Conservation (phyloP, 2,329 filamentous ascomycete genomes). For the Fonsecaea pedrosoi region DNA sequence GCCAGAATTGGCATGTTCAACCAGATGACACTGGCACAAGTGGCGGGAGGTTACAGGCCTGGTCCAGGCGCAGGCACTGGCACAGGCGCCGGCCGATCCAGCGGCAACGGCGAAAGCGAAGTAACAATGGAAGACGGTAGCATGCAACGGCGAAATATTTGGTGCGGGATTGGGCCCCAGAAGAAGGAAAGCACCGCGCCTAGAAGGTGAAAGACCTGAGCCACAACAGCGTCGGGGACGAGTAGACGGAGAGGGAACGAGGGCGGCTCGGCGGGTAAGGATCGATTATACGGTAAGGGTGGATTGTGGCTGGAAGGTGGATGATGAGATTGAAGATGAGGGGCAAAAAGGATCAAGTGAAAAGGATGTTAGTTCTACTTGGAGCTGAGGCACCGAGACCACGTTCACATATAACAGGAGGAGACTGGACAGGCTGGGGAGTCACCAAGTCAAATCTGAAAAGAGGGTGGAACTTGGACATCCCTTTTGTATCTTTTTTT, state of each 20-base stretch:
- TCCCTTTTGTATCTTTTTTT: constrained; percentile 18
- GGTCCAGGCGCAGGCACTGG: not conserved
- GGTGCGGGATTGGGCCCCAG: not conserved
- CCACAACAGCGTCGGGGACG: not conserved
- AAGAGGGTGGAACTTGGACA: not conserved
- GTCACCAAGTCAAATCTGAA: no score
- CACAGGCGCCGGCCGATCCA: constrained; percentile 10
- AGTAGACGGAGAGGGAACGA: not conserved
- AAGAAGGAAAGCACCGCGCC: constrained; percentile 8
- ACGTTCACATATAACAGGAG: constrained; percentile 15
- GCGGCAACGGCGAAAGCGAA: constrained; percentile 15
- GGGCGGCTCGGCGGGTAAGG: not conserved
- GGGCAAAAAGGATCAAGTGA: constrained; percentile 5
- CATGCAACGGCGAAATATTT: not conserved
- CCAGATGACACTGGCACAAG: constrained; percentile 10
- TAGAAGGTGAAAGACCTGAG: not conserved
- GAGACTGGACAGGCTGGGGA: constrained; percentile 3
- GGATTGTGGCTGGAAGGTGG: not conserved
- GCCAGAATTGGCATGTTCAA: constrained; percentile 32
- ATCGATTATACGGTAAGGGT: not conserved
- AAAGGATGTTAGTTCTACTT: constrained; percentile 3
- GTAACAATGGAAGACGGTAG: not conserved
- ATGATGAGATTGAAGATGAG: not conserved
- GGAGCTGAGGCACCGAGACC: not conserved
- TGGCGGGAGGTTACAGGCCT: constrained; percentile 10